Percentiles rank a stretch among this genome's conserved stretches.
phyloP scores from a whole-genome alignment of 768 basidiomycete genomes.

The Psilocybe tampanensis region DNA sequence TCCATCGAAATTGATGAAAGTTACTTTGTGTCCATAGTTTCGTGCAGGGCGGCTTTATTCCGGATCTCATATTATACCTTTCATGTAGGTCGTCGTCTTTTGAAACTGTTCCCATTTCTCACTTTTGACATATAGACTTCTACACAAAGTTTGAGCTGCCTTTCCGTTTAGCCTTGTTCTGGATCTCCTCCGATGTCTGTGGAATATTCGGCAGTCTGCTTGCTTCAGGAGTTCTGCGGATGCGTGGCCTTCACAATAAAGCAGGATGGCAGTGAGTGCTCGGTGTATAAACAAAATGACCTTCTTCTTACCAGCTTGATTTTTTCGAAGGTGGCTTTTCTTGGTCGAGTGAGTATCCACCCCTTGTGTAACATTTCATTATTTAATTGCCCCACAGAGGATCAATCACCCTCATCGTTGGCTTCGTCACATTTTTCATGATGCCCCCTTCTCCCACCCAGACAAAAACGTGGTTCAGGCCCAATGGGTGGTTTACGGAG shows the following conservation, averaged over 20 bases:
- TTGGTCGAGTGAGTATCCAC: constrained; percentile 44
- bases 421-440: constrained; percentile 54
- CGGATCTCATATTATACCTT: constrained; percentile 66
- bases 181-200: constrained; percentile 50
- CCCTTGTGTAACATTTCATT: not conserved
- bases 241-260: constrained; percentile 54
- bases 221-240: constrained; percentile 60
- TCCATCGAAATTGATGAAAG: not conserved
- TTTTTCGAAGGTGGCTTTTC: constrained; percentile 49
- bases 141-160: constrained; percentile 64
- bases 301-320: not conserved
- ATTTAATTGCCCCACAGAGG: constrained; percentile 10
- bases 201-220: constrained; percentile 54
- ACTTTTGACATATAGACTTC: constrained; percentile 38
- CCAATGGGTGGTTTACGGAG: constrained; percentile 66
- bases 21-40: constrained; percentile 56
- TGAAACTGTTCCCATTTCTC: not conserved
- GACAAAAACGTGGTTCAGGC: constrained; percentile 58
- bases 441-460: constrained; percentile 66
- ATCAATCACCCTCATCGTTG: constrained; percentile 46
- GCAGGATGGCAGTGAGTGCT: constrained; percentile 50
- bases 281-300: not conserved
- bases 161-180: constrained; percentile 56
- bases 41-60: constrained; percentile 66
- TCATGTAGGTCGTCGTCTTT: constrained; percentile 32